A percentile compares a stretch with the other conserved stretches of the same genome.
phyloP scores from a whole-genome alignment of 306 rosid genomes.

The Begonia masoniana region DNA sequence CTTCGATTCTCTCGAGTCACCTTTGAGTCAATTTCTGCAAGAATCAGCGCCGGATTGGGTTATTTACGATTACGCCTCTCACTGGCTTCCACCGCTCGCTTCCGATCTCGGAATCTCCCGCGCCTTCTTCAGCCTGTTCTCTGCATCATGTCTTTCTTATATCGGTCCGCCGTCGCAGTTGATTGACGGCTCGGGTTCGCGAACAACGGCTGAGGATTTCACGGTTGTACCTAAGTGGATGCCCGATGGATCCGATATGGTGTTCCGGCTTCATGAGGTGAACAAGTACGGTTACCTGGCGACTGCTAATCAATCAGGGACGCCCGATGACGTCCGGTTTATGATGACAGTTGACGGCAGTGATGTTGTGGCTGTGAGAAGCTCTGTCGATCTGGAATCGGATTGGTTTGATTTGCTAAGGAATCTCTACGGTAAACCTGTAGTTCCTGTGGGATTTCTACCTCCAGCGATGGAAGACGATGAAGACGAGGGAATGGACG shows the following conservation, averaged over 20 bases:
- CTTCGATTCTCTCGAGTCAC: slow-evolving; percentile 21
- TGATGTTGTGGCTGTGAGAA: slow-evolving; percentile 23
- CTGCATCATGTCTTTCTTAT: slow-evolving; percentile 17
- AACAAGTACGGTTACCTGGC: slow-evolving; percentile 7
- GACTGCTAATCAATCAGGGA: slow-evolving; percentile 1
- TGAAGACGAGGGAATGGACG: slow-evolving; percentile 2
- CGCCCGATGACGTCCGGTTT: slow-evolving; percentile 21
- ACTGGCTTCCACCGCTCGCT: slow-evolving; percentile 34
- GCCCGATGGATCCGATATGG: slow-evolving; percentile 13
- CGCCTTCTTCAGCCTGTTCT: slow-evolving; percentile 26
- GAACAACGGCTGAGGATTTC: slow-evolving; percentile 21
- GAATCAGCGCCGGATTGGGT: slow-evolving; percentile 25
- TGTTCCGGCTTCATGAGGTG: slow-evolving; percentile 17
- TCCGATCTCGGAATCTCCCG: slow-evolving; percentile 16
- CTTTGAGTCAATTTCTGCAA: slow-evolving; percentile 5
- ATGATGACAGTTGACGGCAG: slow-evolving; percentile 11
- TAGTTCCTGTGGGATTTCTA: slow-evolving; percentile 20
- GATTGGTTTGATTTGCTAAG: slow-evolving; percentile 23
- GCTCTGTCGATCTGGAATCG: slow-evolving; percentile 23
- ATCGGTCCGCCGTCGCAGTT: slow-evolving; percentile 15
- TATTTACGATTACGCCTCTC: slow-evolving; percentile 38
- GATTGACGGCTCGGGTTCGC: slow-evolving; percentile 7
- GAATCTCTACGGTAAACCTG: slow-evolving; percentile 17
- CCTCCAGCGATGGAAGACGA: slow-evolving; percentile 14
- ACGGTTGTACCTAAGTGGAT: slow-evolving; percentile 25